phyloP scores from a whole-genome alignment of 352 stramenopile genomes.

The Phytophthora meadii region DNA sequence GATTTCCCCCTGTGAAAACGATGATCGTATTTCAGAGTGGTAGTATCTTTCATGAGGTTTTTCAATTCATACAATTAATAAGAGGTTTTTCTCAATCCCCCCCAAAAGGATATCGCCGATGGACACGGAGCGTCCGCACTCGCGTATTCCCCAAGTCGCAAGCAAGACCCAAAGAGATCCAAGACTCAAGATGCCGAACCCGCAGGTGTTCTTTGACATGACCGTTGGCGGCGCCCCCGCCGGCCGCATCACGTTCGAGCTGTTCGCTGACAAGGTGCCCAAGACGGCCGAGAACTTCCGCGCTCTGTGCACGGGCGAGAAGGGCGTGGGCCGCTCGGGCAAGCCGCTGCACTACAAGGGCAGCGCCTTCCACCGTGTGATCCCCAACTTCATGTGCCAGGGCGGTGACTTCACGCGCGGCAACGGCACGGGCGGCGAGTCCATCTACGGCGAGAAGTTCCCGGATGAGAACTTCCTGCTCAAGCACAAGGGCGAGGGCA shows the following conservation, averaged over 20 bases:
- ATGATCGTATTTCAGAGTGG: slow-evolving; percentile 12
- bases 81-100: slow-evolving; percentile 36
- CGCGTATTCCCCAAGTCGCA: slow-evolving; percentile 45
- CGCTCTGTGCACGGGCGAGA: slow-evolving; percentile 98
- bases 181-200: slow-evolving; percentile 82
- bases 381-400: slow-evolving; percentile 96
- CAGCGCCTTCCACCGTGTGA: slow-evolving; percentile 93
- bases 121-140: slow-evolving; percentile 21
- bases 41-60: slow-evolving; percentile 37
- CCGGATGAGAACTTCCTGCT: slow-evolving; percentile 96
- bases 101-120: slow-evolving; percentile 4
- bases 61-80: slow-evolving; percentile 1
- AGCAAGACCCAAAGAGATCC: slow-evolving; percentile 27
- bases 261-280: slow-evolving; percentile 89
- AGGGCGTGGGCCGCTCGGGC: slow-evolving; percentile 83
- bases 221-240: slow-evolving; percentile 91
- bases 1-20: slow-evolving; percentile 2
- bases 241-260: slow-evolving; percentile 92
- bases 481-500: slow-evolving; percentile 91
- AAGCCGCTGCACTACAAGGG: slow-evolving; percentile 89
- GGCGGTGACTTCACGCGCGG: slow-evolving; percentile 97
- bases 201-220: slow-evolving; percentile 98
- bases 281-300: slow-evolving; percentile 99
- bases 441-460: slow-evolving; percentile 96
- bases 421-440: slow-evolving; percentile 93